These are phyloP conservation scores for Berberis vulgaris DNA, from an alignment of 164 flowering plant genomes.

Conservation along the genomic window DNA sequence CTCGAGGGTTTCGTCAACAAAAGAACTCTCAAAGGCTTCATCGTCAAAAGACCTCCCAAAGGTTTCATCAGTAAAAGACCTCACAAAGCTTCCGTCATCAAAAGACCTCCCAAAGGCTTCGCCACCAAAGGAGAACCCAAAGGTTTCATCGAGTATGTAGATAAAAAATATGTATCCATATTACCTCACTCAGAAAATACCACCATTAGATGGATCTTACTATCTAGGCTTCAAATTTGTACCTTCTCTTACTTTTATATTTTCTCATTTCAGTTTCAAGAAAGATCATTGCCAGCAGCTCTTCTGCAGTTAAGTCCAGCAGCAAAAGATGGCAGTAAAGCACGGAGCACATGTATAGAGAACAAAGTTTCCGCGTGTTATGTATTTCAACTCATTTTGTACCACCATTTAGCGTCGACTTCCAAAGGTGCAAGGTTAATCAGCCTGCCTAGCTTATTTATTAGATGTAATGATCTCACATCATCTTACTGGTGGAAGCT, in stretches of 20 bases:
- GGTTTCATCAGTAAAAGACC: too few relatives aligned
- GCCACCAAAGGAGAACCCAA: not conserved
- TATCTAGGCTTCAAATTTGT: not conserved
- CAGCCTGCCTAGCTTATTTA: not conserved
- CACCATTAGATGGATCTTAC: not conserved
- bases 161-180: not conserved
- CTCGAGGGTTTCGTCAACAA: not conserved
- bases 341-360: not conserved
- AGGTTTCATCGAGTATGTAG: conserved; percentile 16
- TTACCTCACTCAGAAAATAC: not conserved
- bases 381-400: too few relatives aligned
- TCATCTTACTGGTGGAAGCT: too few relatives aligned
- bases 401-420: not conserved
- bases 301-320: conserved; percentile 11
- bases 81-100: too few relatives aligned
- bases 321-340: not conserved
- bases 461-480: not conserved
- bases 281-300: conserved; percentile 6
- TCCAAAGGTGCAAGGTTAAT: not conserved
- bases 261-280: conserved; percentile 9
- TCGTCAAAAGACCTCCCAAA: too few relatives aligned
- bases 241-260: not conserved
- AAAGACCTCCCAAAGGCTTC: too few relatives aligned
- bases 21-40: not conserved
- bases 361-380: not conserved